Evolutionary conservation across 2,329 filamentous ascomycete species (phyloP), one percentile per base, ranked within the genome.

Genomic region (Basipetospora chlamydospora): DNA sequence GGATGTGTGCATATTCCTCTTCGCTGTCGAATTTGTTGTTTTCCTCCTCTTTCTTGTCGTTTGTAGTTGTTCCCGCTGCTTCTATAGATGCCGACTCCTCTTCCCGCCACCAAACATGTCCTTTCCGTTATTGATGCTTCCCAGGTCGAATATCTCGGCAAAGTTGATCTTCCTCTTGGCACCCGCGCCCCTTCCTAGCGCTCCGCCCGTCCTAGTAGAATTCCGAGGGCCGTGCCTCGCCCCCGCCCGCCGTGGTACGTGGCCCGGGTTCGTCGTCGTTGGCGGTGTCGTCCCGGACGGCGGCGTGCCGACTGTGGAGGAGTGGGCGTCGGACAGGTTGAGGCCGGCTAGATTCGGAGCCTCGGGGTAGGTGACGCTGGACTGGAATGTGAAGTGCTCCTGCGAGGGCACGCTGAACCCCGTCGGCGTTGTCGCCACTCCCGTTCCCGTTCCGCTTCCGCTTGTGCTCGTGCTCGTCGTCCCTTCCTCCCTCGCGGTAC

Each of bases 161-260:
- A 82, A 70, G 46, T 81, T 79, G 46, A 83, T 67, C 47, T 80
- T 72, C 28, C 81, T 69, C 55, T 88, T 88, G 46, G 74, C 67
- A 2, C 81, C 81, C 7, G 78, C 72, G 6, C 73, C 75, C 40
- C 68, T 67, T 4, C 75, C 74, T 7, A 82, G 68, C 63, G 43
- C 54, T 15, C 43, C 42, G 17, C 46, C 49, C n/a, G 46, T 43
- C 26, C 51, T n/a, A n/a, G n/a, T n/a, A n/a, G n/a, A n/a, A n/a
- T n/a, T n/a, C n/a, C n/a, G 38, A 34, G 39, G 39, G 33, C 43
- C 33, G 36, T 32, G 28, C 33, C 39, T 33, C 35, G 33, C 31
- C 45, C 35, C 28, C 44, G 26, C 26, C 41, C 22, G 36, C 34
- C 16, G 38, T 13, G 47, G 47, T 36, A 43, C 22, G 52, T 46